A percentile compares a stretch with the other conserved stretches of the same genome.
Conservation (phyloP, 2,329 filamentous ascomycete genomes). For the Penicillium griseofulvum region DNA sequence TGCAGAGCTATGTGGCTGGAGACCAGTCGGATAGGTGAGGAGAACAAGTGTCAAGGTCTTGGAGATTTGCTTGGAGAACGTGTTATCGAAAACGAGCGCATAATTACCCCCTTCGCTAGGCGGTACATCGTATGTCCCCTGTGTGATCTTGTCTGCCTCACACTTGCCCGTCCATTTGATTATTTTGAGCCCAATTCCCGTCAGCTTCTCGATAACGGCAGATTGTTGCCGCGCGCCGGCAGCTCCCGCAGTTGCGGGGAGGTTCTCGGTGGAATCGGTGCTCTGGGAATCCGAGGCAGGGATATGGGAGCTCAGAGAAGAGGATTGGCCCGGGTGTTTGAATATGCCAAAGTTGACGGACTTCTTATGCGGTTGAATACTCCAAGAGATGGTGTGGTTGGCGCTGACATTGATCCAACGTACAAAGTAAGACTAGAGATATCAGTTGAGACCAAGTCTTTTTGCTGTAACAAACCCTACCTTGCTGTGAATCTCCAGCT, state of each 20-base stretch:
- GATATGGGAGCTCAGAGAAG: slow-evolving; percentile 48
- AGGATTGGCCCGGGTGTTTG: slow-evolving; percentile 79
- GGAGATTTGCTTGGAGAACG: slow-evolving; percentile 90
- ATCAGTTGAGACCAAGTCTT: background rate
- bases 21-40: slow-evolving; percentile 84
- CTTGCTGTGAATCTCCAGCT: slow-evolving; percentile 96
- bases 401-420: slow-evolving; percentile 93
- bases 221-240: slow-evolving; percentile 60
- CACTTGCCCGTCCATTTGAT: slow-evolving; percentile 87
- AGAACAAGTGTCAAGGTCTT: slow-evolving; percentile 95
- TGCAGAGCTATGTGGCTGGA: slow-evolving; percentile 46
- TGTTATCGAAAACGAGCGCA: slow-evolving; percentile 96
- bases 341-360: slow-evolving; percentile 98
- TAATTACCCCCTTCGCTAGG: slow-evolving; percentile 83
- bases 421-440: slow-evolving; percentile 78
- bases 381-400: slow-evolving; percentile 94
- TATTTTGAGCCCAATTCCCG: slow-evolving; percentile 60
- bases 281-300: slow-evolving; percentile 44
- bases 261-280: slow-evolving; percentile 38
- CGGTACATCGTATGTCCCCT: slow-evolving; percentile 80
- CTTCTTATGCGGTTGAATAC: slow-evolving; percentile 95
- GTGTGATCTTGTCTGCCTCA: slow-evolving; percentile 91
- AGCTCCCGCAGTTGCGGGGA: slow-evolving; percentile 24
- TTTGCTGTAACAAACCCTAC: slow-evolving; percentile 48
- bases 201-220: slow-evolving; percentile 65